phyloP scores from a whole-genome alignment of 345 rosid species.

The Heritiera fomes region DNA sequence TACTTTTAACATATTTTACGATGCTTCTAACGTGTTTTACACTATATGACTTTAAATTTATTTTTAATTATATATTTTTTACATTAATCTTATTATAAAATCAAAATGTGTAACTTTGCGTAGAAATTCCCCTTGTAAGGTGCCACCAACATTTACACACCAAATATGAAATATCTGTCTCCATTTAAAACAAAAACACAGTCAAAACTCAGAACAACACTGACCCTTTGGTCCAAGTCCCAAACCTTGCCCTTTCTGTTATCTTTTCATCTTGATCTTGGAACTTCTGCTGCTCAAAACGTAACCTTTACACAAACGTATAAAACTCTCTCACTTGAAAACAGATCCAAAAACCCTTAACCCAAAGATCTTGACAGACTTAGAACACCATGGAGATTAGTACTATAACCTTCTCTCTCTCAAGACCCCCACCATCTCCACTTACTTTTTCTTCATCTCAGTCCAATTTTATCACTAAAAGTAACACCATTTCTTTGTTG shows the following conservation, averaged over 20 bases:
- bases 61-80: no score
- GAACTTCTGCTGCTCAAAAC: neutral
- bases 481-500: constrained; percentile 24
- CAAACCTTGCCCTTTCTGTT: neutral
- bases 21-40: no score
- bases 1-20: no score
- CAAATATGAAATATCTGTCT: no score
- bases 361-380: constrained; percentile 9
- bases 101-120: no score
- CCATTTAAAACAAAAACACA: no score
- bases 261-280: neutral
- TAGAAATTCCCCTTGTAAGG: no score
- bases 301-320: neutral
- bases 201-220: no score
- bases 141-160: no score
- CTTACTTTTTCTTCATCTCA: constrained; percentile 56
- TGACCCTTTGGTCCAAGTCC: no score
- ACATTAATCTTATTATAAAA: no score
- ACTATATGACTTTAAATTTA: no score
- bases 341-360: constrained; percentile 17
- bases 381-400: constrained; percentile 58
- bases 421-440: constrained; percentile 30
- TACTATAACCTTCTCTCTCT: constrained; percentile 45
- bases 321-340: neutral
- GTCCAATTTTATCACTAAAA: constrained; percentile 42